Evolutionary conservation across 768 basidiomycete genomes (phyloP).

Genomic region (Russula ochroleuca): DNA sequence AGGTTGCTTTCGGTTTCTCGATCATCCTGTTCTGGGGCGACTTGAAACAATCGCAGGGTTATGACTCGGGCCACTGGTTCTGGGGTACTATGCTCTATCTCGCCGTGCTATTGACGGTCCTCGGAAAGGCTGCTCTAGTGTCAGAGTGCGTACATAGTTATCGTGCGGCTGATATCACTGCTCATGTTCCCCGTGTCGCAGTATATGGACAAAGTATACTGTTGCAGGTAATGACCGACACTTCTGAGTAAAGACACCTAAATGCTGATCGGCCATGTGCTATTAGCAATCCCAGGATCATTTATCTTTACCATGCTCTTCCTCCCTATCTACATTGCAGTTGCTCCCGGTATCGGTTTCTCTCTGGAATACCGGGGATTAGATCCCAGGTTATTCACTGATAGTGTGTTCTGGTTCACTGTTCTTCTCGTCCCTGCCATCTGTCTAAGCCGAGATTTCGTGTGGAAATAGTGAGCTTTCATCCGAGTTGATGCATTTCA

Average conservation of each 20-base stretch:
- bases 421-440: conserved; percentile 79
- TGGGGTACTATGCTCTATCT: conserved; percentile 98
- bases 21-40: conserved; percentile 92
- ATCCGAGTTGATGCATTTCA: neutral
- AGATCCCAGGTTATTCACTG: conserved; percentile 85
- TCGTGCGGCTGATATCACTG: conserved; percentile 14
- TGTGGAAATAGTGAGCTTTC: conserved; percentile 90
- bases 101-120: conserved; percentile 86
- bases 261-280: conserved; percentile 17
- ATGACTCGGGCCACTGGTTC: conserved; percentile 93
- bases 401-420: conserved; percentile 84
- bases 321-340: conserved; percentile 82
- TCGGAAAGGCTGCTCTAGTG: conserved; percentile 94
- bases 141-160: conserved; percentile 72
- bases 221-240: conserved; percentile 63
- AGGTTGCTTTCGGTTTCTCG: conserved; percentile 88
- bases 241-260: neutral
- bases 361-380: conserved; percentile 89
- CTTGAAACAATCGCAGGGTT: conserved; percentile 71
- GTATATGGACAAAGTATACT: conserved; percentile 99
- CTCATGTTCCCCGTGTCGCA: conserved; percentile 34
- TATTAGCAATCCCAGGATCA: conserved; percentile 88
- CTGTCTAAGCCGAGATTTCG: conserved; percentile 83
- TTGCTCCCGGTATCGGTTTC: conserved; percentile 83
- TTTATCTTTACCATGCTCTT: conserved; percentile 96